Conservation (phyloP, 2,329 filamentous ascomycete genomes). For the Aspergillus fructus region DNA sequence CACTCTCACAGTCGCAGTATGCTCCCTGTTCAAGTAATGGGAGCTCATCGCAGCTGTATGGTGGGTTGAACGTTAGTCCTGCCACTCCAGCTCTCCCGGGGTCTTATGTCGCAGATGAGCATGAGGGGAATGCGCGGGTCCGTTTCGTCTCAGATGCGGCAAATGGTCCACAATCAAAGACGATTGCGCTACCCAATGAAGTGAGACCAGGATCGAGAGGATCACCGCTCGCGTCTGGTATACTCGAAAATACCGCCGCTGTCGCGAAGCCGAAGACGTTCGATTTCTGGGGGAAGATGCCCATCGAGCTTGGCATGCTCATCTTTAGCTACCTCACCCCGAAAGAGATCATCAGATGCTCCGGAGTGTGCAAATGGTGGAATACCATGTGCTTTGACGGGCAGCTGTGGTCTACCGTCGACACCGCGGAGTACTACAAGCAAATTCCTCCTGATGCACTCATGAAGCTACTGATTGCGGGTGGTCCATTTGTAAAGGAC, state of each 20-base stretch:
- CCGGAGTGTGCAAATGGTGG: slow-evolving; percentile 75
- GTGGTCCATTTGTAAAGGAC: slow-evolving; percentile 86
- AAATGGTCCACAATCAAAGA: slow-evolving; percentile 44
- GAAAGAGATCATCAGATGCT: slow-evolving; percentile 76
- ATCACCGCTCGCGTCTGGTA: slow-evolving; percentile 24
- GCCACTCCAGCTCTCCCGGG: slow-evolving; percentile 49
- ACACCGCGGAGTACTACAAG: slow-evolving; percentile 82
- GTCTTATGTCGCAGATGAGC: slow-evolving; percentile 44
- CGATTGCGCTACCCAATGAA: slow-evolving; percentile 64
- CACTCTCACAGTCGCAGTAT: slow-evolving; percentile 56
- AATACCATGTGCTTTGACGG: slow-evolving; percentile 87
- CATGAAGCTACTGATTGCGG: slow-evolving; percentile 77
- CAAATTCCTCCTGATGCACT: slow-evolving; percentile 82
- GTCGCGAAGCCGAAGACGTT: slow-evolving; percentile 42
- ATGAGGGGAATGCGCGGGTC: slow-evolving; percentile 56
- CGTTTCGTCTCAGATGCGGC: slow-evolving; percentile 52
- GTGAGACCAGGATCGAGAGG: slow-evolving; percentile 52
- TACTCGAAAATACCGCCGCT: slow-evolving; percentile 21
- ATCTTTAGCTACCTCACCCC: slow-evolving; percentile 75
- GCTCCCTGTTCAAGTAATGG: slow-evolving; percentile 55
- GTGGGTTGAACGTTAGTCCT: slow-evolving; percentile 56
- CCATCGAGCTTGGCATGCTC: slow-evolving; percentile 75
- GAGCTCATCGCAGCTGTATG: slow-evolving; percentile 57
- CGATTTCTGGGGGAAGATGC: slow-evolving; percentile 79
- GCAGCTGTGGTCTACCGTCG: slow-evolving; percentile 84